Evolutionary conservation across 768 basidiomycete genomes (phyloP), one percentile per base, ranked within the genome.

Genomic region (Collybia mongolica): DNA sequence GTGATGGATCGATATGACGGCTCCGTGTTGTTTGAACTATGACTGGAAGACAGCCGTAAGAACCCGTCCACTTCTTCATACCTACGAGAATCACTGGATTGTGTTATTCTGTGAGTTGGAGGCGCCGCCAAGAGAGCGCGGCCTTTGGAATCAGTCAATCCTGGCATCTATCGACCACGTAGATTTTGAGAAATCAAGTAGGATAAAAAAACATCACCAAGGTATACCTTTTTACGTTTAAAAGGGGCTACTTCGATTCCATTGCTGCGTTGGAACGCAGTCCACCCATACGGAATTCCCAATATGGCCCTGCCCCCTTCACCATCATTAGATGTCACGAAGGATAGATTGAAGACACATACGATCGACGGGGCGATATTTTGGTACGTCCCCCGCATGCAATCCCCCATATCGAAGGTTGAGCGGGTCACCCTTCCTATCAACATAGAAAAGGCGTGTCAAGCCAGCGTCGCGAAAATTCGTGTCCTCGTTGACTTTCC

Each of bases 51-150:
- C 7, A 90, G 68, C 36, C 73, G 79, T 23, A 90, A 68, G 59
- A 87, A 83, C 7, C 86, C 87, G 53, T 88, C 79, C n/a, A 75
- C 60, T 64, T 89, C 88, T 49, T 79, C 69, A 59, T 84, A 80
- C 58, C 75, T 82, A 56, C 71, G 67, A 43, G 58, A 60, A 49
- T 70, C 61, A 39, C 65, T 52, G 35, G 74, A 61, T 20, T 65
- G 58, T 17, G 73, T 48, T n/a, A 87, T 61, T 47, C 74, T 75
- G 46, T 78, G 76, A 3, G 72, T 74, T 3, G 83, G 80, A 41
- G 79, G 69, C 19, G 74, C 69, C 3, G 76, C 67, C 5, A 91
- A 72, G 18, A 88, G 65, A 32, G 75, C 71, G 38, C 77, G 75
- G 19, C 84, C 68, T 24, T 65, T 71, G 5, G 82, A 67, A 64